A percentile compares a stretch with the other conserved stretches of the same genome.
These are phyloP conservation scores for Artemisia argyi DNA, from an alignment of 129 eudicot species.

Conservation along the genomic window DNA sequence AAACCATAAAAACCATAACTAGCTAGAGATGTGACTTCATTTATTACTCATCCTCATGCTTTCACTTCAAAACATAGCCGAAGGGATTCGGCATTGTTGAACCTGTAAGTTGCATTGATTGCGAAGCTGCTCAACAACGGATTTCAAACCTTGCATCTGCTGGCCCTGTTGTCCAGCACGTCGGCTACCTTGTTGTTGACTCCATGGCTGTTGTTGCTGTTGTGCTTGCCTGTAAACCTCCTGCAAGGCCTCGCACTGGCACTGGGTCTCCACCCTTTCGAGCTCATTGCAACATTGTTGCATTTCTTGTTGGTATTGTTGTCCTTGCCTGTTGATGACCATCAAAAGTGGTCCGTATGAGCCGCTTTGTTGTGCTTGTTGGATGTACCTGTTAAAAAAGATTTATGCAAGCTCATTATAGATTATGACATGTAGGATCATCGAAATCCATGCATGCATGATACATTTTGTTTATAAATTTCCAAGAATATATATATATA, in stretches of 20 bases:
- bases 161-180: neutral
- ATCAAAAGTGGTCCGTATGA: neutral
- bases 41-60: neutral
- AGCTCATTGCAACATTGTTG: conserved; percentile 23
- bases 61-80: neutral
- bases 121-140: neutral
- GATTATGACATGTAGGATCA: neutral
- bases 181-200: neutral
- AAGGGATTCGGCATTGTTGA: neutral
- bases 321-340: neutral
- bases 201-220: neutral
- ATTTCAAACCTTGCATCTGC: neutral
- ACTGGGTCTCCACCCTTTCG: neutral
- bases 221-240: conserved; percentile 6
- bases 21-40: conserved; percentile 4
- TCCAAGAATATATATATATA: neutral
- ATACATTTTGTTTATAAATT: neutral
- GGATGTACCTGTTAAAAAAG: neutral
- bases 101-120: neutral
- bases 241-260: neutral
- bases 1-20: neutral
- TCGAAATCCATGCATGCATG: neutral
- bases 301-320: neutral
- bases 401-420: too few species aligned
- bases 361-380: conserved; percentile 1